phyloP scores from a whole-genome alignment of 345 rosid species.

The Murraya paniculata region DNA sequence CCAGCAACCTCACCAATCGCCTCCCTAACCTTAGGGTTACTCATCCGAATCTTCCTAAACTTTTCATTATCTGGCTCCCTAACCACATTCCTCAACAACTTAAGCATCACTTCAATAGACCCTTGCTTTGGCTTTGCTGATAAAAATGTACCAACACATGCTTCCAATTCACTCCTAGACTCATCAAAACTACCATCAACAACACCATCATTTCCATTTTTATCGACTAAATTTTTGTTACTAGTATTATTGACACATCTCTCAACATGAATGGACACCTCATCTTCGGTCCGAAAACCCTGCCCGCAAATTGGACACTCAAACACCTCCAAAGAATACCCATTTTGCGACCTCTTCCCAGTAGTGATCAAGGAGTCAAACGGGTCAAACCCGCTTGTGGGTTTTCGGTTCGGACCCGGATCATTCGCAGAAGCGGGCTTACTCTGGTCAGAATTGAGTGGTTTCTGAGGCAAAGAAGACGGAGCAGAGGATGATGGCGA shows the following conservation, averaged over 20 bases:
- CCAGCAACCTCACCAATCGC: constrained; percentile 73
- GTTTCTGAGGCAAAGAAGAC: constrained; percentile 39
- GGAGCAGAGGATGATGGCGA: constrained; percentile 30
- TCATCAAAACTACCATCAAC: constrained; percentile 16
- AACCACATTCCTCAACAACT: constrained; percentile 65
- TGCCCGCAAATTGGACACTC: constrained; percentile 78
- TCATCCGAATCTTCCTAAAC: constrained; percentile 80
- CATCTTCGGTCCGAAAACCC: constrained; percentile 59
- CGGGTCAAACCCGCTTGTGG: constrained; percentile 62
- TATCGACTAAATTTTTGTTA: constrained; percentile 1
- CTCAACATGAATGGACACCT: constrained; percentile 78
- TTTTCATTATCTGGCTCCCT: constrained; percentile 79
- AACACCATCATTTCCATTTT: constrained; percentile 19
- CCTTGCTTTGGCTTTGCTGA: constrained; percentile 62
- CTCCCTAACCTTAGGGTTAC: constrained; percentile 82
- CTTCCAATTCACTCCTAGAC: constrained; percentile 39
- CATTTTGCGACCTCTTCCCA: constrained; percentile 70
- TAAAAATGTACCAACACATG: constrained; percentile 46
- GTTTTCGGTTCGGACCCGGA: constrained; percentile 32
- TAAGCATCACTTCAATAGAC: constrained; percentile 57
- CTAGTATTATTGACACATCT: constrained; percentile 41
- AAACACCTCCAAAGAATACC: constrained; percentile 60
- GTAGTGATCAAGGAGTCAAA: constrained; percentile 69
- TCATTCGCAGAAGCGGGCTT: constrained; percentile 25
- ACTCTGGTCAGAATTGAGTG: constrained; percentile 29